Percentiles rank a stretch among this genome's conserved stretches.
These are phyloP conservation scores for Camellia sinensis DNA, from an alignment of 148 eudicot genomes.

Conservation along the genomic window DNA sequence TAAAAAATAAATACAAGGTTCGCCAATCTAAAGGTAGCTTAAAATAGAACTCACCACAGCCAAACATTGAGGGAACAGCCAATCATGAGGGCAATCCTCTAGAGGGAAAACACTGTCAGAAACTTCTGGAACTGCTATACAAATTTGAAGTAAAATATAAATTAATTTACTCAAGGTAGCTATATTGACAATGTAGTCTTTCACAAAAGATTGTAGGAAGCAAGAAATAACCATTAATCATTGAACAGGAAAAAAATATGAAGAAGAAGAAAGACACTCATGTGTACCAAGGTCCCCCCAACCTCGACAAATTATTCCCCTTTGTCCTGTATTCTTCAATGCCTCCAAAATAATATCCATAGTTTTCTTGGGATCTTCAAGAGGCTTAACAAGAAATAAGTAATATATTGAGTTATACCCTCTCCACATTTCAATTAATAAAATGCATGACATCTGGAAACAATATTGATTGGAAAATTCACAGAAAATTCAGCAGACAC, in stretches of 20 bases:
- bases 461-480: not conserved
- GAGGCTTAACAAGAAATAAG: constrained; percentile 53
- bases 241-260: not conserved
- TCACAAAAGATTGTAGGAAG: constrained; percentile 2
- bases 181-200: not conserved
- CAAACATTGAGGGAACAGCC: constrained; percentile 84
- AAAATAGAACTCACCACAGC: constrained; percentile 66
- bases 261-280: constrained; percentile 36
- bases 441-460: not conserved
- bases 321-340: constrained; percentile 69
- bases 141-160: not conserved
- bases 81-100: constrained; percentile 86
- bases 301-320: constrained; percentile 89
- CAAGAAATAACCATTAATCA: not conserved
- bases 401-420: not conserved
- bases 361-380: constrained; percentile 71
- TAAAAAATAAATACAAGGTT: not conserved
- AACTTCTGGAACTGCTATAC: constrained; percentile 53
- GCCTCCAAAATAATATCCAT: constrained; percentile 84
- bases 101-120: constrained; percentile 59
- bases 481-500: not conserved
- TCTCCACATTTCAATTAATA: not conserved
- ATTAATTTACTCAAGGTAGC: not conserved
- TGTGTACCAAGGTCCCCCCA: constrained; percentile 95
- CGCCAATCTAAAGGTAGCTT: not conserved